Evolutionary conservation across 2,329 filamentous ascomycete species (phyloP).

Genomic region (Leptographium radiaticola): DNA sequence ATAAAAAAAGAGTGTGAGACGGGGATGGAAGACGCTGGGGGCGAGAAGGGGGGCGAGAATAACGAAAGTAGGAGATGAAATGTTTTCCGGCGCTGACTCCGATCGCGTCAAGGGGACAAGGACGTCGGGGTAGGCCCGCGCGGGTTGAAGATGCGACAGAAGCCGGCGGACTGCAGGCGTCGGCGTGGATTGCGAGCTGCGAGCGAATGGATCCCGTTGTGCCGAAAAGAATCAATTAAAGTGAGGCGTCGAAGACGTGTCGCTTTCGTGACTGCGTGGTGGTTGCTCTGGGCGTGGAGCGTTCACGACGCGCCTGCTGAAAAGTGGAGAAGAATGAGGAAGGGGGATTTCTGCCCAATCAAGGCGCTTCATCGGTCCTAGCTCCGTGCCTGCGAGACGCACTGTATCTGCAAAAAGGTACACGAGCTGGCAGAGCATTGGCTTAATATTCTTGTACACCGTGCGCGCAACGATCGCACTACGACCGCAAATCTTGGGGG

Average conservation of each 20-base stretch:
- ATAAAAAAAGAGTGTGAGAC: neutral
- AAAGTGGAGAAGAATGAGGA: no score
- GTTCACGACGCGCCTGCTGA: constrained; percentile 8
- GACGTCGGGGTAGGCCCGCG: no score
- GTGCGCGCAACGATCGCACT: neutral
- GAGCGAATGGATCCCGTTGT: constrained; percentile 2
- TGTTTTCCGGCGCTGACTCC: no score
- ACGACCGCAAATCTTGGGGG: neutral
- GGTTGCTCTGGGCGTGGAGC: constrained; percentile 2
- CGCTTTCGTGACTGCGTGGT: constrained; percentile 15
- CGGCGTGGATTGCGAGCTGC: neutral
- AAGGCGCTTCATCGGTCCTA: no score
- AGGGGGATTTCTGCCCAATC: no score
- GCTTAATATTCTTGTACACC: neutral
- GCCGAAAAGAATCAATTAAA: constrained; percentile 13
- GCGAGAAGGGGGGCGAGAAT: neutral
- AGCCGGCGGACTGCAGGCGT: neutral
- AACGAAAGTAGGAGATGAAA: neutral
- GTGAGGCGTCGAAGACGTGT: constrained; percentile 12
- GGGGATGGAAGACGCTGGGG: neutral
- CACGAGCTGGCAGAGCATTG: neutral
- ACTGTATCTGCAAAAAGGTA: no score
- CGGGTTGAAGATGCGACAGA: neutral
- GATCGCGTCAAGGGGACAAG: neutral
- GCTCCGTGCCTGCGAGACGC: no score